Base-by-base conservation (phyloP, 129 eudicot species). In the Solidago caesia region DNA sequence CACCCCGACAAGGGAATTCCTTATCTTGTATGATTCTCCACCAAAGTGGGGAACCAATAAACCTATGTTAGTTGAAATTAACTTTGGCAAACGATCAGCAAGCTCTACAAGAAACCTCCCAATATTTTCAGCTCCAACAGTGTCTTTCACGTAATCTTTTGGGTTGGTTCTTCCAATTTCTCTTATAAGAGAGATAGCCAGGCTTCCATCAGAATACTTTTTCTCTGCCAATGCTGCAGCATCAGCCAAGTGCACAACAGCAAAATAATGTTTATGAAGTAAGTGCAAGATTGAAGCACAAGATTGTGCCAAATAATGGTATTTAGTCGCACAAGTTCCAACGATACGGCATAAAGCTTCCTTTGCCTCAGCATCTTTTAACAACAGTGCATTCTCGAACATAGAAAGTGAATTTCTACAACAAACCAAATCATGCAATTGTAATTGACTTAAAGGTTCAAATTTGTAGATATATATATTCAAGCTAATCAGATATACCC, bases 81-180 rank as follows among this genome's bases (percentile, higher is more conserved):
- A 85, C 86, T 86, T 94, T 48, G 98, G 98, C 79, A 86, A 33
- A 69, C 93, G 80, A 69, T 90, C 98, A 78, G 98, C 85, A 63
- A 94, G 84, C 85, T 94, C 98, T 64, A 94, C 91, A 21, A 94
- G 90, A 85, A 94, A 94, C 13, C 98, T 84, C 13, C 98, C 98
- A 47, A 94, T 77, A 75, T 94, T 94, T 78, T 94, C 98, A 74
- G 97, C 91, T n/a, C 98, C 98, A 59, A 75, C 90, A 4, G 91
- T 88, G 67, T 94, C 98, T 84, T 87, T 90, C 51, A 84, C 88
- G 66, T 94, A 94, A 66, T 82, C 96, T 72, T 88, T 94, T 42
- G 97, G 97, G 80, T 84, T 90, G 45, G 98, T 85, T 72, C 91
- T 87, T 44, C 97, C 98, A 56, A 94, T 88, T 78, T 94, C 98